Evolutionary conservation across 2,329 filamentous ascomycete species (phyloP).

Genomic region (Mollisia scopiformis): DNA sequence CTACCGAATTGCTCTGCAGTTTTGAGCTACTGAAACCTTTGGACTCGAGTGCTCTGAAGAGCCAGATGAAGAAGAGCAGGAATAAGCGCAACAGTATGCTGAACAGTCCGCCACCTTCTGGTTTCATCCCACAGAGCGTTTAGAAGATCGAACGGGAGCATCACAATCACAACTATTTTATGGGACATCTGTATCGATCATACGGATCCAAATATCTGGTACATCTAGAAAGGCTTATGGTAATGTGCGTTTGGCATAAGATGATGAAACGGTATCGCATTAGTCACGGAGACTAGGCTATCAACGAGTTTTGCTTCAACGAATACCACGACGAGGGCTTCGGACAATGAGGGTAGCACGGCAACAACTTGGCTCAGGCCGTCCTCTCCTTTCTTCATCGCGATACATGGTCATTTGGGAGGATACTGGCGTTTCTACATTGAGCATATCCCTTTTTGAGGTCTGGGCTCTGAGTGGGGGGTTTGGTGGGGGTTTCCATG

Average conservation of each 20-base stretch:
- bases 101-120: slow-evolving; percentile 76
- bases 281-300: not conserved
- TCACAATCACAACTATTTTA: not conserved
- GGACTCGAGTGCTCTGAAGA: slow-evolving; percentile 95
- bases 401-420: slow-evolving; percentile 4
- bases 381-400: slow-evolving; percentile 2
- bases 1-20: slow-evolving; percentile 88
- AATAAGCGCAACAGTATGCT: slow-evolving; percentile 94
- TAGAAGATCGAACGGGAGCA: not conserved
- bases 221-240: slow-evolving; percentile 2
- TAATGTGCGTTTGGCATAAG: not conserved
- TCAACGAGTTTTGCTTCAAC: not conserved
- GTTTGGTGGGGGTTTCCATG: not conserved
- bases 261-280: not conserved
- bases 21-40: slow-evolving; percentile 96
- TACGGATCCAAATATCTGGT: not conserved
- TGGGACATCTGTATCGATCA: not conserved
- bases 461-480: not conserved
- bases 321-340: not conserved
- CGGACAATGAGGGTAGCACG: not conserved
- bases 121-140: slow-evolving; percentile 32
- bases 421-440: slow-evolving; percentile 13
- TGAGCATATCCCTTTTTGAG: slow-evolving; percentile 7
- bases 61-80: slow-evolving; percentile 96
- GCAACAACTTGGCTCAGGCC: slow-evolving; percentile 2